Conservation (phyloP, 371 early-diverging fungal species). For the Mucor irregularis region DNA sequence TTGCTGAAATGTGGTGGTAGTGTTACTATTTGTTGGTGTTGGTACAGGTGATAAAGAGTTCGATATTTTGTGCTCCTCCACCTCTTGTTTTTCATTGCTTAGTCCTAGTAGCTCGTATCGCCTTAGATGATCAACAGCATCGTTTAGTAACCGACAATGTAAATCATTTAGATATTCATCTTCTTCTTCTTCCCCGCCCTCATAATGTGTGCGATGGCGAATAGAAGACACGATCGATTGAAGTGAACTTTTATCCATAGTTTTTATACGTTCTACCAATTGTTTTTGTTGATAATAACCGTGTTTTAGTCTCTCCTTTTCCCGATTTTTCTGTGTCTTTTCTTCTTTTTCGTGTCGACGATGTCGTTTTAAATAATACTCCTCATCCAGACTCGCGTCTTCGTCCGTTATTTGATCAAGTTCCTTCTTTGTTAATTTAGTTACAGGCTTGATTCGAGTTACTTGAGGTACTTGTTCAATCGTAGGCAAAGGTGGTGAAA, state of each 20-base stretch:
- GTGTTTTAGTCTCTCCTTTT: slow-evolving; percentile 61
- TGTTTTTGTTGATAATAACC: slow-evolving; percentile 66
- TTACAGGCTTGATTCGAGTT: not conserved
- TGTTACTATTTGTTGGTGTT: not conserved
- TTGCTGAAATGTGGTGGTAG: slow-evolving; percentile 15
- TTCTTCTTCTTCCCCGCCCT: slow-evolving; percentile 10
- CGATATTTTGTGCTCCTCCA: slow-evolving; percentile 5
- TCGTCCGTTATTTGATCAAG: not conserved
- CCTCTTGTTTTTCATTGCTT: slow-evolving; percentile 13
- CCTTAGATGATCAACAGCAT: slow-evolving; percentile 52
- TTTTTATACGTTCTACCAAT: slow-evolving; percentile 57
- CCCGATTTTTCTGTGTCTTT: slow-evolving; percentile 67
- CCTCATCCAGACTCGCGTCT: slow-evolving; percentile 35
- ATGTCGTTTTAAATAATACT: slow-evolving; percentile 62
- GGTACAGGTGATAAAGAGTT: not conserved
- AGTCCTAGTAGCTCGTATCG: slow-evolving; percentile 58
- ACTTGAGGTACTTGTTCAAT: slow-evolving; percentile 15
- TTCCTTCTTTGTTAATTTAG: not conserved
- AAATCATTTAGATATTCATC: slow-evolving; percentile 39
- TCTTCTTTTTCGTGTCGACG: slow-evolving; percentile 65
- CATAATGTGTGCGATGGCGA: slow-evolving; percentile 29
- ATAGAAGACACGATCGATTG: slow-evolving; percentile 42
- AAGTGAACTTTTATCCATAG: slow-evolving; percentile 46
- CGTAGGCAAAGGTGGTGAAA: not conserved
- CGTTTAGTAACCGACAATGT: slow-evolving; percentile 46